Evolutionary conservation across 352 stramenopile genomes (phyloP).

Genomic region (Pythium insidiosum): DNA sequence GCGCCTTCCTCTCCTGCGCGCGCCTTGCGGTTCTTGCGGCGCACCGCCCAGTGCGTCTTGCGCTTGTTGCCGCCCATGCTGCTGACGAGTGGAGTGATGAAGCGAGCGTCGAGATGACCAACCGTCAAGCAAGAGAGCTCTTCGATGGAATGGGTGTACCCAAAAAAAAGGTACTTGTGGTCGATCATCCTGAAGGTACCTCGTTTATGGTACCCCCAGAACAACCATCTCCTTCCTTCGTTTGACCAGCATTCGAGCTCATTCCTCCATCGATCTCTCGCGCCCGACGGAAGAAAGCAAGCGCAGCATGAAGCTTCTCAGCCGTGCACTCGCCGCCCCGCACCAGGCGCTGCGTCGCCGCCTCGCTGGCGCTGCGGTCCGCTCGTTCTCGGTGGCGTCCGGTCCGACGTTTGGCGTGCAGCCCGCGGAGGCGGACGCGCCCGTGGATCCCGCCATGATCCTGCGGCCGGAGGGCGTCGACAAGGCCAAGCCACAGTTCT

Average conservation of each 20-base stretch:
- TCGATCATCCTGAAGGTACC: conserved; percentile 7
- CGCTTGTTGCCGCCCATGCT: conserved; percentile 41
- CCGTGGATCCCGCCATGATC: conserved; percentile 37
- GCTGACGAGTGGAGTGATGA: no score
- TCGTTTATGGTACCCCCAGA: conserved; percentile 1
- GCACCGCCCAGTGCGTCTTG: conserved; percentile 65
- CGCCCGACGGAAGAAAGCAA: not conserved
- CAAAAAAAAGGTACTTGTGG: no score
- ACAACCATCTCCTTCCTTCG: conserved; percentile 12
- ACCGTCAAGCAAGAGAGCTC: no score
- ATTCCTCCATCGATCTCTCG: not conserved
- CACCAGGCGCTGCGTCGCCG: conserved; percentile 1
- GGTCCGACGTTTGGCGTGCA: not conserved
- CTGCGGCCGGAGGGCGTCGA: conserved; percentile 34
- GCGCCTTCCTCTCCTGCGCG: conserved; percentile 11
- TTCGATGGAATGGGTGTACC: no score
- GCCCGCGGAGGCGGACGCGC: not conserved
- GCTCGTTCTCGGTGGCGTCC: not conserved
- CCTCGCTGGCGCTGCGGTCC: not conserved
- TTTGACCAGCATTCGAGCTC: no score
- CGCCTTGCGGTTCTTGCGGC: conserved; percentile 71
- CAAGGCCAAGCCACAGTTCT: conserved; percentile 37
- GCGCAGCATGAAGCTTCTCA: conserved; percentile 11
- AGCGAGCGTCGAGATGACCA: no score
- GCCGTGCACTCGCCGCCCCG: not conserved